phyloP scores from a whole-genome alignment of 257 asterid species.

The Rauvolfia tetraphylla region DNA sequence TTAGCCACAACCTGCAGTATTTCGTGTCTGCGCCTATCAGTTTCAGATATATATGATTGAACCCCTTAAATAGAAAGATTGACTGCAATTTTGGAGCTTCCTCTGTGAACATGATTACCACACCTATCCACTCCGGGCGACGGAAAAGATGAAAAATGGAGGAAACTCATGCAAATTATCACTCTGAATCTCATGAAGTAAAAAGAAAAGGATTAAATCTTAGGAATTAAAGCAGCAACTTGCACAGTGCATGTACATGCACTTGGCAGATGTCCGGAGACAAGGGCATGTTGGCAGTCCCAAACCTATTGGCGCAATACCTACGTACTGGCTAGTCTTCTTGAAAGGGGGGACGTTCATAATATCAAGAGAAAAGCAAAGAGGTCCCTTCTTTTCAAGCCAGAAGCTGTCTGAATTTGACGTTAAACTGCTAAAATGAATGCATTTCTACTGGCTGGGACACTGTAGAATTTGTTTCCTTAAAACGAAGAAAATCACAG shows the following conservation, averaged over 20 bases:
- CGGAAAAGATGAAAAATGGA: neutral
- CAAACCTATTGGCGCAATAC: neutral
- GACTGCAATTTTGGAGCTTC: neutral
- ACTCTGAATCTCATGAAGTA: neutral
- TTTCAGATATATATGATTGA: conserved; percentile 6
- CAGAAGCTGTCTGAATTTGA: neutral
- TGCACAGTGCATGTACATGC: neutral
- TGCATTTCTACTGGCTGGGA: neutral
- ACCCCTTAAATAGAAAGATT: neutral
- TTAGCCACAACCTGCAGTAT: conserved; percentile 34
- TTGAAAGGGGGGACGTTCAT: neutral
- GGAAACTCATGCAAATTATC: neutral
- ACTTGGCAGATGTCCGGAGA: neutral
- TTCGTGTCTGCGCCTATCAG: neutral
- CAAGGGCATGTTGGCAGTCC: neutral
- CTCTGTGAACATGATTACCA: neutral
- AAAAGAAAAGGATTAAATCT: no score
- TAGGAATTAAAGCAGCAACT: no score
- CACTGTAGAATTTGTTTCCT: neutral
- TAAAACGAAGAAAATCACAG: neutral
- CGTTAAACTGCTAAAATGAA: neutral
- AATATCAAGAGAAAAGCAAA: neutral
- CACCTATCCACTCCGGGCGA: neutral
- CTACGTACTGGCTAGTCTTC: neutral
- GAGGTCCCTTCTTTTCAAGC: neutral